These are phyloP conservation scores for Sclerospora graminicola DNA, from an alignment of 352 stramenopile species.

Conservation along the genomic window DNA sequence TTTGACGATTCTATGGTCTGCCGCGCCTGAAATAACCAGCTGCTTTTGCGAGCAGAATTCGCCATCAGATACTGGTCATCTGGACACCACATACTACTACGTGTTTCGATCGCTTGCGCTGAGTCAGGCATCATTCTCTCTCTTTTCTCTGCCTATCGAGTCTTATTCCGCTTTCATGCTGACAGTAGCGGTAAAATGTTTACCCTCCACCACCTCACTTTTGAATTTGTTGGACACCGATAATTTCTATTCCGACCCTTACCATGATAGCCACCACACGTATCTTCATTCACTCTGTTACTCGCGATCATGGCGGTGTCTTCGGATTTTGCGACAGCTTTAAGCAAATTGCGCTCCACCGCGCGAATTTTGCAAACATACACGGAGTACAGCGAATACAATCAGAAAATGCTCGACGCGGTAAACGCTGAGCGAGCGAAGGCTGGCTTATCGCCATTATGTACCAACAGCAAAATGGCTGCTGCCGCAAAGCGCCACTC, in stretches of 20 bases:
- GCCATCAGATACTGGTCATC: too few relatives aligned
- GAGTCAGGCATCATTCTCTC: too few relatives aligned
- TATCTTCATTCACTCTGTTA: constrained; percentile 14
- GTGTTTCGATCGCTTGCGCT: too few relatives aligned
- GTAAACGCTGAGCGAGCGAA: constrained; percentile 44
- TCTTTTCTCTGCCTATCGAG: too few relatives aligned
- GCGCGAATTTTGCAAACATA: constrained; percentile 23
- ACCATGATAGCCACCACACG: constrained; percentile 14
- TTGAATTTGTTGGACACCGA: too few relatives aligned
- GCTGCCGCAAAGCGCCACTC: constrained; percentile 19
- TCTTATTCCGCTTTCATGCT: not conserved
- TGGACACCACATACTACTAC: too few relatives aligned
- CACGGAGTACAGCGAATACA: constrained; percentile 18
- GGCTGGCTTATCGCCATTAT: constrained; percentile 23
- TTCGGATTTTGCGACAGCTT: constrained; percentile 5
- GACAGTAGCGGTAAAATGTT: constrained; percentile 3
- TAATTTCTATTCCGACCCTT: not conserved
- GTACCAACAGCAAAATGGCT: constrained; percentile 33
- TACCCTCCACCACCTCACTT: not conserved
- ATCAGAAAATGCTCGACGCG: constrained; percentile 18
- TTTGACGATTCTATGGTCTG: too few relatives aligned
- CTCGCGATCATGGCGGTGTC: constrained; percentile 8
- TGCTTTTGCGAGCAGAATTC: too few relatives aligned
- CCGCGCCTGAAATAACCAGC: too few relatives aligned
- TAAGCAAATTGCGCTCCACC: constrained; percentile 8